Percentiles rank a stretch among this genome's conserved stretches.
Conservation (phyloP, 441 rosid species). For the Macaranga tanarius region DNA sequence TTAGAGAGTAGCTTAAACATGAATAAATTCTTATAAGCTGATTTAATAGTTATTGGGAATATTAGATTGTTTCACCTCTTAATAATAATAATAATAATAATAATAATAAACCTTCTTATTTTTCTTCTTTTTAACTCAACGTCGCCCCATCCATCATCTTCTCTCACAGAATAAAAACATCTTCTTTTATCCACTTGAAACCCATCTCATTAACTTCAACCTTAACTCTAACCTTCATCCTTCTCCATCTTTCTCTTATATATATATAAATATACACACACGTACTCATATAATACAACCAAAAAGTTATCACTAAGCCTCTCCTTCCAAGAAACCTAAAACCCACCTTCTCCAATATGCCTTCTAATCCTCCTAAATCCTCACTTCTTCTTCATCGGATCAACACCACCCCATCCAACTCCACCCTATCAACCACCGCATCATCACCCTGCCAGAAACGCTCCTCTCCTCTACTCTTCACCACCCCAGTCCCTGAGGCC, state of each 20-base stretch:
- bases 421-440: conserved; percentile 19
- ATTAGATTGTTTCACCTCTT: no score
- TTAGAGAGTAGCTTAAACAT: no score
- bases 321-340: not conserved
- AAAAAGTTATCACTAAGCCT: not conserved
- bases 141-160: conserved; percentile 5
- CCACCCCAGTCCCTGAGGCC: conserved; percentile 46
- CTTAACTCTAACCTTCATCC: not conserved
- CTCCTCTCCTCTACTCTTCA: conserved; percentile 38
- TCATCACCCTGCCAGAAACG: conserved; percentile 40
- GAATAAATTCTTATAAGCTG: no score
- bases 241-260: not conserved
- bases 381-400: conserved; percentile 51
- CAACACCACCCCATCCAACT: conserved; percentile 29
- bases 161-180: not conserved
- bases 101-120: no score
- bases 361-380: conserved; percentile 42
- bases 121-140: no score
- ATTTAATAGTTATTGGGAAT: no score
- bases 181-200: not conserved
- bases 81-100: no score
- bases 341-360: conserved; percentile 36
- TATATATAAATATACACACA: not conserved
- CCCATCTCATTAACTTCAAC: not conserved
- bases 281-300: not conserved